A percentile compares a stretch with the other conserved stretches of the same genome.
Conservation (phyloP, 192 early-diverging fungal genomes). For the Coemansia sp. region DNA sequence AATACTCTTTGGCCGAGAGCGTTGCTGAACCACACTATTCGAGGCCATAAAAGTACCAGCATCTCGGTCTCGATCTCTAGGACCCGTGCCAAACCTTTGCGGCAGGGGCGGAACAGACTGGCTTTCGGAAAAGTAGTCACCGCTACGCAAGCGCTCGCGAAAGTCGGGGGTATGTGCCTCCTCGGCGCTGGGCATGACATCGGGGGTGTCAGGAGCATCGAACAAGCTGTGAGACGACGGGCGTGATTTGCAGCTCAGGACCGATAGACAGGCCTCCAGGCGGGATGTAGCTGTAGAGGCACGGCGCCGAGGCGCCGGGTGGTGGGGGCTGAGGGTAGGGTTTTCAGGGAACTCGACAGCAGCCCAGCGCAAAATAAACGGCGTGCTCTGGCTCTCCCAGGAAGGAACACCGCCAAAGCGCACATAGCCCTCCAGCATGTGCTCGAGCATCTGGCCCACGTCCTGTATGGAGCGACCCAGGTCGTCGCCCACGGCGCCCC, state of each 20-base stretch:
- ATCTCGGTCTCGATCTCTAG: too few species aligned
- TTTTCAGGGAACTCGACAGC: constrained; percentile 36
- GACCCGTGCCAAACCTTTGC: too few species aligned
- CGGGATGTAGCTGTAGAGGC: constrained; percentile 1
- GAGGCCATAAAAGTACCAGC: too few species aligned
- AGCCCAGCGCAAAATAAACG: constrained; percentile 26
- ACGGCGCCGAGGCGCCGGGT: not conserved
- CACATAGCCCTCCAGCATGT: constrained; percentile 32
- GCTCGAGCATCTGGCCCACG: constrained; percentile 39
- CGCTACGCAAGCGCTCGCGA: constrained; percentile 17
- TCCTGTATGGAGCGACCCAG: constrained; percentile 16
- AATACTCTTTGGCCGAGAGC: too few species aligned
- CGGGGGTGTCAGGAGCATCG: constrained; percentile 15
- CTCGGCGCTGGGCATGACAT: constrained; percentile 10
- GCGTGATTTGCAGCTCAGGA: constrained; percentile 22
- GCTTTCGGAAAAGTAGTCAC: not conserved
- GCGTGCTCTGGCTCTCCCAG: constrained; percentile 24
- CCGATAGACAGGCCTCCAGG: constrained; percentile 27
- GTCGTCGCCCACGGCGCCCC: constrained; percentile 9
- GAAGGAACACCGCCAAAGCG: constrained; percentile 27
- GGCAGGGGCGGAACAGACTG: not conserved
- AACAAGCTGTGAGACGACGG: not conserved
- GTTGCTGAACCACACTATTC: too few species aligned
- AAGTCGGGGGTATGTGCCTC: constrained; percentile 31
- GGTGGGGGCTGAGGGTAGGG: constrained; percentile 11